Evolutionary conservation across 352 stramenopile species (phyloP), one percentile per base, ranked within the genome.

Genomic region (Pythium volutum): DNA sequence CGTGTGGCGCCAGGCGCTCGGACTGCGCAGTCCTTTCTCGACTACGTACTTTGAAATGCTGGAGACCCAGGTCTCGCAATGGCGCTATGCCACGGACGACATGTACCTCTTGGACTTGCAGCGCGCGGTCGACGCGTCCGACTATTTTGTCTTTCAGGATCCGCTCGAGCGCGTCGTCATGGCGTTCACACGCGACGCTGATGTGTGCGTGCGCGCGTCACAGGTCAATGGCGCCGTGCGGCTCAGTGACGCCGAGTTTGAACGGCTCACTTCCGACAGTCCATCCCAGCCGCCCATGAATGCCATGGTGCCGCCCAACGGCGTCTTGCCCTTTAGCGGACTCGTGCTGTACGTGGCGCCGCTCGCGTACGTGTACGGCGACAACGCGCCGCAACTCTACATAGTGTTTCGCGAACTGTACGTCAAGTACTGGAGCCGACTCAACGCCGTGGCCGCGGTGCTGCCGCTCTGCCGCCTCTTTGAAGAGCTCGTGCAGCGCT

Each of bases 71-170:
- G 74, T 70, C 6, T 31, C 42, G 14, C 49, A 64, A 18, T 82
- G 66, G 69, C 73, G 55, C 6, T 88, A 85, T 49, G 67, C 87
- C 45, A 91, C 80, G 0, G 84, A 91, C 56, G 77, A 85, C 63
- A 88, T 93, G 76, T 91, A 91, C 64, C 62, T 87, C 48, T 71
- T 93, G 18, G 84, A 93, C 46, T 72, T 91, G n/a, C 80, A 91
- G 69, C 81, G 88, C 50, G 77, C 77, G 4, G 77, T 87, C 49
- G 74, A 91, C 72, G 88, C 76, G 56, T 87, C 66, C 34, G 81
- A 93, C 58, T 91, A 91, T 53, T 91, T 93, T 64, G 79, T 89
- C 52, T 93, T 93, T 53, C 76, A 91, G 64, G 84, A 91, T 42
- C 73, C 84, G 29, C 72, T 93, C 42, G 73, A 85, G 57, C 84